These are phyloP conservation scores for Lyophyllum shimeji DNA, from an alignment of 768 basidiomycete species.

Conservation along the genomic window DNA sequence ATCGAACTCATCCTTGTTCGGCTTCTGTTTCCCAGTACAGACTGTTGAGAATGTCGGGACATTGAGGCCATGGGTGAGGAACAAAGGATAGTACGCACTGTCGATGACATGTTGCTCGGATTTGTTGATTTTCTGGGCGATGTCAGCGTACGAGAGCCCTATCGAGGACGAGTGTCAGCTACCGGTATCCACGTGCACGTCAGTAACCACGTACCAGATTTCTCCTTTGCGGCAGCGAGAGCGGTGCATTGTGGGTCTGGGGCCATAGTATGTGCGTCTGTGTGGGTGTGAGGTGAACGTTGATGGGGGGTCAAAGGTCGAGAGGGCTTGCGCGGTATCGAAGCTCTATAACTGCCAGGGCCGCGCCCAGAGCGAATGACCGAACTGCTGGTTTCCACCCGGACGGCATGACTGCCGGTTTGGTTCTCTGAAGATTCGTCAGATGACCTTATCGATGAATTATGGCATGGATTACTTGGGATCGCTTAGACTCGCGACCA, in stretches of 20 bases:
- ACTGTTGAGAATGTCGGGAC: conserved; percentile 32
- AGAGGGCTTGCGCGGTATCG: not conserved
- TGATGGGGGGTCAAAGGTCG: not conserved
- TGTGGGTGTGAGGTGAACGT: not conserved
- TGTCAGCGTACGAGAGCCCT: conserved; percentile 49
- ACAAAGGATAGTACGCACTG: conserved; percentile 37
- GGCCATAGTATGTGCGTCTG: conserved; percentile 13
- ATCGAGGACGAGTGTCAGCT: not conserved
- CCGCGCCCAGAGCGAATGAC: not conserved
- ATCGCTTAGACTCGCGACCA: no score
- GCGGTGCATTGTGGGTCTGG: conserved; percentile 56
- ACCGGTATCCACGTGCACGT: not conserved
- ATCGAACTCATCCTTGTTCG: conserved; percentile 50
- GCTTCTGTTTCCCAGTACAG: conserved; percentile 39
- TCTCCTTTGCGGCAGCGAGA: conserved; percentile 48
- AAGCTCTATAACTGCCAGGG: not conserved
- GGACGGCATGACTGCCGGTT: not conserved
- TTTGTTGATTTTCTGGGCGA: conserved; percentile 46
- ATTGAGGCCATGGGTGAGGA: not conserved
- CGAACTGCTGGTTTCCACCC: not conserved
- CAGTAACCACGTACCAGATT: conserved; percentile 40
- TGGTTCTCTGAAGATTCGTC: not conserved
- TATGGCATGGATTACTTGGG: not conserved
- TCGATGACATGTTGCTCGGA: conserved; percentile 48
- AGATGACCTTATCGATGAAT: conserved; percentile 16